A percentile compares a stretch with the other conserved stretches of the same genome.
These are phyloP conservation scores for Dentipellis fragilis DNA, from an alignment of 768 basidiomycete genomes.

Conservation along the genomic window DNA sequence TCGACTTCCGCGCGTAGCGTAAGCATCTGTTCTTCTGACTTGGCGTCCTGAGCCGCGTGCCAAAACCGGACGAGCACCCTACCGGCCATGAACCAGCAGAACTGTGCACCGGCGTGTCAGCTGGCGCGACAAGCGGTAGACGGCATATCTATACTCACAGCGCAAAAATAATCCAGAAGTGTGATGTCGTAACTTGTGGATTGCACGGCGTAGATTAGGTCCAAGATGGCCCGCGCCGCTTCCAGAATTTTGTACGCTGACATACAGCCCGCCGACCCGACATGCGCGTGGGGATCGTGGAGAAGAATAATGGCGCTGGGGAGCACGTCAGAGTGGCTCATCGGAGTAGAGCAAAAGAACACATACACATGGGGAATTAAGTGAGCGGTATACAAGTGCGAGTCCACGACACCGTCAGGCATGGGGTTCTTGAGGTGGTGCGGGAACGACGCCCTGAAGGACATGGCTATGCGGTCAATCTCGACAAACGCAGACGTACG, in stretches of 20 bases:
- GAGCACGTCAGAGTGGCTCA: background rate
- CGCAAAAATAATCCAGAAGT: conserved; percentile 58
- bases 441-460: conserved; percentile 18
- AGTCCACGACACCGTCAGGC: conserved; percentile 29
- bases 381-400: conserved; percentile 19
- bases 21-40: conserved; percentile 44
- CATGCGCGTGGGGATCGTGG: conserved; percentile 68
- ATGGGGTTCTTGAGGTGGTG: conserved; percentile 25
- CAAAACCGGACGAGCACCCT: conserved; percentile 59
- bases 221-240: conserved; percentile 55
- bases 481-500: conserved; percentile 21
- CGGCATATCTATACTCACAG: conserved; percentile 31
- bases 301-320: conserved; percentile 56
- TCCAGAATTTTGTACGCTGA: conserved; percentile 62
- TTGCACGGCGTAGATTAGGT: conserved; percentile 54
- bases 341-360: conserved; percentile 26
- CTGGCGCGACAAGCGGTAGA: background rate
- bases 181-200: conserved; percentile 68
- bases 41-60: conserved; percentile 49
- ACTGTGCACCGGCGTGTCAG: conserved; percentile 24
- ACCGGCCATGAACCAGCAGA: conserved; percentile 62
- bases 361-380: conserved; percentile 21
- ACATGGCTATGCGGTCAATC: conserved; percentile 18
- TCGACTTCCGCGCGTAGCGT: conserved; percentile 55
- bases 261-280: conserved; percentile 46